Conservation (phyloP, 2,329 filamentous ascomycete genomes). For the Exophiala oligosperma region DNA sequence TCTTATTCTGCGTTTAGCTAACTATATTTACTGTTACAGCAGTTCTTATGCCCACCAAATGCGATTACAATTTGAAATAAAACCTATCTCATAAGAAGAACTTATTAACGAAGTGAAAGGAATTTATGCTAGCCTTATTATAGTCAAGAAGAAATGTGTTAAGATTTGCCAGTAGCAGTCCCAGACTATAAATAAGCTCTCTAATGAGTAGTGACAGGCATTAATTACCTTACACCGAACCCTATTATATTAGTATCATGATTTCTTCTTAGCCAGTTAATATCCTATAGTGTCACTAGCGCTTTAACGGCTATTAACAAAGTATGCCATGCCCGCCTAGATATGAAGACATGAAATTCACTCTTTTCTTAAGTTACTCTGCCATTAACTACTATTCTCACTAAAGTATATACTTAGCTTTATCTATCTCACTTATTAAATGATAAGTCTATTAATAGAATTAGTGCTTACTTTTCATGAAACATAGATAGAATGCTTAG, state of each 20-base stretch:
- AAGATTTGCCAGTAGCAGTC: conserved; percentile 70
- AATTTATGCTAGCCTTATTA: conserved; percentile 39
- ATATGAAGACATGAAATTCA: conserved; percentile 97
- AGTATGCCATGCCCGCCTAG: conserved; percentile 89
- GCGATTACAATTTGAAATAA: conserved; percentile 59
- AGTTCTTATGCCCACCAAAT: background rate
- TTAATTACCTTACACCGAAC: conserved; percentile 80
- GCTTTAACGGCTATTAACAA: conserved; percentile 67
- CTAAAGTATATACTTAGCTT: conserved; percentile 89
- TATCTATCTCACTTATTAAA: conserved; percentile 84
- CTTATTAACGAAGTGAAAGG: conserved; percentile 78
- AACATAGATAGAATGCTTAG: conserved; percentile 91
- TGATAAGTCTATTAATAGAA: conserved; percentile 84
- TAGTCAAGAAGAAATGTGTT: conserved; percentile 80
- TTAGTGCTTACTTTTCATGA: conserved; percentile 80
- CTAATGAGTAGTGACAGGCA: conserved; percentile 75
- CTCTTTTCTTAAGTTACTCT: conserved; percentile 73
- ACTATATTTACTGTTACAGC: no score
- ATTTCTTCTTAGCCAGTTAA: conserved; percentile 83
- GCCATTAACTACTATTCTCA: conserved; percentile 71
- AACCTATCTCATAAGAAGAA: conserved; percentile 74
- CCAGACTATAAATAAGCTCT: conserved; percentile 53
- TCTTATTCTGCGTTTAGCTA: no score
- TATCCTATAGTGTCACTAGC: conserved; percentile 74
- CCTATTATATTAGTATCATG: conserved; percentile 77